Base-by-base conservation (phyloP, 768 basidiomycete species). In the Collybia mongolica region DNA sequence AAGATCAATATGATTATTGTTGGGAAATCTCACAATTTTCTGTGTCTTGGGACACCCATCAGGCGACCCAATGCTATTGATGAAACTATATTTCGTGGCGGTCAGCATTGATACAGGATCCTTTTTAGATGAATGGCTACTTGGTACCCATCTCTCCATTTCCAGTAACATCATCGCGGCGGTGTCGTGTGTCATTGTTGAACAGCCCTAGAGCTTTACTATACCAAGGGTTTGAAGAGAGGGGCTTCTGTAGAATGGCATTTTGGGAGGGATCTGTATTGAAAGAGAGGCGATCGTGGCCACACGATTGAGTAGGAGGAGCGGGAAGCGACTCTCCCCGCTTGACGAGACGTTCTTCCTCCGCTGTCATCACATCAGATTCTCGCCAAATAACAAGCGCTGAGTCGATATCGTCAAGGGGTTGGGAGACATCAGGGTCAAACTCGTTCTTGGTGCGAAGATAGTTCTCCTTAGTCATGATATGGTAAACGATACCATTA, bases 361-460 rank as follows among this genome's bases (percentile, higher is more conserved):
- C 72, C 19, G 67, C 63, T 8, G 73, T 74, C 75, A 82, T 79
- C 22, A 81, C 72, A 69, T 92, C 90, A 19, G 77, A 77, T 55
- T 92, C 86, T 41, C 86, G 75, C 78, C 87, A 91, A 43, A 93
- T 80, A 47, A 94, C 83, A 49, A 93, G 72, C 7, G 65, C 64
- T 0, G 71, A 65, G 55, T 83, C 81, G n/a, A 70, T 61, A 11
- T 75, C 70, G 23, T 73, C 73, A 2, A 74, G 62, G 18, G 65
- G 51, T 37, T 72, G 55, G 18, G 62, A 46, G 17, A 76, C 61
- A 24, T 76, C 71, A n/a, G 84, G 77, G 59, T 89, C 86, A 20
- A 81, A 68, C 3, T 68, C 61, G 48, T 77, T 77, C 53, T 82
- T 83, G 54, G 79, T 78, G 45, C 83, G 81, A 32, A 83, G 58